Conservation (phyloP, 1,284 basidiomycete genomes). For the Microbotryum scabiosae region DNA sequence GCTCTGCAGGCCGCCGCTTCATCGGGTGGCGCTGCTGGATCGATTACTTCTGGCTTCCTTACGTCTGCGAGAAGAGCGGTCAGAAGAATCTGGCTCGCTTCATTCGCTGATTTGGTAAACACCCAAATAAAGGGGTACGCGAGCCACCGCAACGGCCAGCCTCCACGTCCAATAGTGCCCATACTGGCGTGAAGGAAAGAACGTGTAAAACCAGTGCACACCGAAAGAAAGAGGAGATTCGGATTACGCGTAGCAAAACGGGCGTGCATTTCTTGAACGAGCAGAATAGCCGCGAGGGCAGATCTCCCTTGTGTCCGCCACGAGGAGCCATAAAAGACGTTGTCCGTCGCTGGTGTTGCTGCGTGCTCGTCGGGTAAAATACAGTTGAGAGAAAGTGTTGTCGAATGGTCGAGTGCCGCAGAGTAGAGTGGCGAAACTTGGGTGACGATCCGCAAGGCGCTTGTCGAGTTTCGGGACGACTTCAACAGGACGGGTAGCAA, state of each 20-base stretch:
- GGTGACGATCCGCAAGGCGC: constrained; percentile 27
- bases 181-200: constrained; percentile 1
- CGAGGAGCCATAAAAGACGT: constrained; percentile 1
- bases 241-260: constrained; percentile 5
- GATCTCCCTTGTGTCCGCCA: constrained; percentile 15
- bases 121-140: constrained; percentile 21
- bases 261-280: constrained; percentile 18
- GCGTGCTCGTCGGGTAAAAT: not conserved
- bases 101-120: constrained; percentile 15
- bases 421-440: constrained; percentile 29
- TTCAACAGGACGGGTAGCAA: constrained; percentile 24
- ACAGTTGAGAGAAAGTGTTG: not conserved
- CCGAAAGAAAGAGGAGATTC: constrained; percentile 14
- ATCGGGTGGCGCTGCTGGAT: too few species aligned
- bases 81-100: constrained; percentile 16
- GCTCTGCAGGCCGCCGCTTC: too few species aligned
- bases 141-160: too few species aligned
- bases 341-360: constrained; percentile 6
- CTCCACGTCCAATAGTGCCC: too few species aligned
- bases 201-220: constrained; percentile 21
- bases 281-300: constrained; percentile 10
- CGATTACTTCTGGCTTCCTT: not conserved
- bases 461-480: constrained; percentile 13
- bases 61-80: constrained; percentile 11
- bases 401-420: not conserved